Conservation (phyloP, 2,329 filamentous ascomycete genomes). For the Calonectria pseudoreteaudii region DNA sequence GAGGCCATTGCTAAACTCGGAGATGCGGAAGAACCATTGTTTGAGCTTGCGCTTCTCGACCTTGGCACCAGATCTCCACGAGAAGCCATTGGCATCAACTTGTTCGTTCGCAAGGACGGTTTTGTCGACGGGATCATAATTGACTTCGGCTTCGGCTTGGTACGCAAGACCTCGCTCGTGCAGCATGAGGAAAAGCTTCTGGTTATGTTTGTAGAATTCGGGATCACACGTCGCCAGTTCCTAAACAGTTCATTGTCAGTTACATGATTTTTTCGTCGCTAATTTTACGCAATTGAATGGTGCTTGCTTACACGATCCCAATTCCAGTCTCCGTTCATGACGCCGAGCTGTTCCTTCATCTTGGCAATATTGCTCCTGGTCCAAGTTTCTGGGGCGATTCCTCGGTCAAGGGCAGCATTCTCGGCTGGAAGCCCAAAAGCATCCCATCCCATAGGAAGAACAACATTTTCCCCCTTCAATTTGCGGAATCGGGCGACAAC, state of each 20-base stretch:
- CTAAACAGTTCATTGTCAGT: constrained; percentile 55
- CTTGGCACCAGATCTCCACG: constrained; percentile 88
- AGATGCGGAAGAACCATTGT: constrained; percentile 93
- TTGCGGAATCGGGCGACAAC: constrained; percentile 81
- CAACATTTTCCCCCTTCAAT: constrained; percentile 79
- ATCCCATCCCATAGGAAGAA: constrained; percentile 96
- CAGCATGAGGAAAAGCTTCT: constrained; percentile 84
- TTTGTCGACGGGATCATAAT: constrained; percentile 90
- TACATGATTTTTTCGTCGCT: too few species aligned
- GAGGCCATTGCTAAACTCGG: constrained; percentile 79
- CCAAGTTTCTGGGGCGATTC: constrained; percentile 82
- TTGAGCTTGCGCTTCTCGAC: constrained; percentile 83
- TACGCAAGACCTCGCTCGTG: constrained; percentile 82
- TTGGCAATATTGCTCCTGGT: constrained; percentile 82
- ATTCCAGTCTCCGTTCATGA: constrained; percentile 86
- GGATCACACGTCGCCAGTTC: constrained; percentile 88
- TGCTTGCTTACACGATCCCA: constrained; percentile 80
- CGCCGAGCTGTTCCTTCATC: constrained; percentile 85
- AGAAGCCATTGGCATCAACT: constrained; percentile 86
- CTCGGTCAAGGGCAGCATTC: constrained; percentile 88
- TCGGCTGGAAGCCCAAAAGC: constrained; percentile 91
- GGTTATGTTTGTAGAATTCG: constrained; percentile 89
- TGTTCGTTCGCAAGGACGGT: constrained; percentile 94
- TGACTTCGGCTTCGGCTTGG: constrained; percentile 85
- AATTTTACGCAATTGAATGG: neutral